These are phyloP conservation scores for Dacryopinax spathularia DNA, from an alignment of 768 basidiomycete species.

Conservation along the genomic window DNA sequence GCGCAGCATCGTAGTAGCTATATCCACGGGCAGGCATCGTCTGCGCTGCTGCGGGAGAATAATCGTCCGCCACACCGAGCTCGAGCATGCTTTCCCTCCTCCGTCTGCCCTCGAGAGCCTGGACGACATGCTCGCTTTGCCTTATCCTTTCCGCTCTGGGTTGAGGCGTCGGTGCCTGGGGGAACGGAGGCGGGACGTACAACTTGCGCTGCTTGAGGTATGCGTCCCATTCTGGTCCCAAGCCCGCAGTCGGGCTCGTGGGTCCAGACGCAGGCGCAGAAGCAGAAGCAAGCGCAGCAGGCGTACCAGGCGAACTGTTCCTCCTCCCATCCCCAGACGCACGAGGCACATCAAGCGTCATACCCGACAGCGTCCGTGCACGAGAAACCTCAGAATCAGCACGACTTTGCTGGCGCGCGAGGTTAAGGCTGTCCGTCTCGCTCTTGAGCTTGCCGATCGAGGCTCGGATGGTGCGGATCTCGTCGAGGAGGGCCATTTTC, in stretches of 20 bases:
- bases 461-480: neutral
- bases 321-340: neutral
- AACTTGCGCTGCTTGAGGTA: conserved; percentile 4
- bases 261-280: neutral
- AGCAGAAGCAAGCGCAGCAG: neutral
- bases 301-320: neutral
- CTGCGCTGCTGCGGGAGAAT: neutral
- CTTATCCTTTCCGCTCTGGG: neutral
- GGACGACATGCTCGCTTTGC: neutral
- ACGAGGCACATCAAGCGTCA: neutral
- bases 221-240: neutral
- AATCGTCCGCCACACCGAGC: neutral
- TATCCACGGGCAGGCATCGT: neutral
- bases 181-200: neutral
- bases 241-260: neutral
- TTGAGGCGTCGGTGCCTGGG: neutral
- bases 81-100: conserved; percentile 1
- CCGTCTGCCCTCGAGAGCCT: neutral
- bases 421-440: neutral
- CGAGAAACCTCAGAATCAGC: neutral
- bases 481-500: neutral
- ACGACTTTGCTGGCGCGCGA: neutral
- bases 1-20: neutral
- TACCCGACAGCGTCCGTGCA: neutral
- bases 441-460: conserved; percentile 2